These are phyloP conservation scores for Neonothopanus nambi DNA, from an alignment of 1,284 basidiomycete species.

Conservation along the genomic window DNA sequence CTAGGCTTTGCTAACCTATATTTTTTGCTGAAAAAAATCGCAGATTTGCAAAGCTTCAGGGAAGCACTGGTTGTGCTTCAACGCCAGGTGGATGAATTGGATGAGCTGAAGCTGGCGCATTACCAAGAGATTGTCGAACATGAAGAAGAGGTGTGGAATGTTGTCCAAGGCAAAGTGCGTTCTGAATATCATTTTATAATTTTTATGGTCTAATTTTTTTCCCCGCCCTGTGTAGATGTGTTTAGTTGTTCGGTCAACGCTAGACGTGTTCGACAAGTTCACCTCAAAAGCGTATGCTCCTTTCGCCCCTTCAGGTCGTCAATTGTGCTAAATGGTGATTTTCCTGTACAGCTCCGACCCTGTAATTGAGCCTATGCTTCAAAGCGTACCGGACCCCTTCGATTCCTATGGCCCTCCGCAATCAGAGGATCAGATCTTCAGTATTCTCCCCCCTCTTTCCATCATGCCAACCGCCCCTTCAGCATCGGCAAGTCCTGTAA, in stretches of 20 bases:
- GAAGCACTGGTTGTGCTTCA: conserved; percentile 84
- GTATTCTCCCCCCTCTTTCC: conserved; percentile 82
- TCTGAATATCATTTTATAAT: neutral
- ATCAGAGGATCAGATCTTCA: conserved; percentile 90
- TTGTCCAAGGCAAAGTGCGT: conserved; percentile 77
- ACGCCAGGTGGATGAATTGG: conserved; percentile 85
- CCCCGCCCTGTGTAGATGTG: conserved; percentile 50
- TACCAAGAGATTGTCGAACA: conserved; percentile 89
- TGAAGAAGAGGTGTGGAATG: conserved; percentile 93
- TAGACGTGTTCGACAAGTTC: conserved; percentile 82
- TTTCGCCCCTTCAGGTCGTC: conserved; percentile 13
- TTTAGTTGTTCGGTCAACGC: conserved; percentile 74
- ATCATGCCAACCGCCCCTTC: conserved; percentile 65
- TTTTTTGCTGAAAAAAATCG: neutral
- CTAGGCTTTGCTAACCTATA: conserved; percentile 7
- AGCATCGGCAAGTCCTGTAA: conserved; percentile 46
- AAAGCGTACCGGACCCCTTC: conserved; percentile 90
- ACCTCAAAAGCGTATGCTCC: conserved; percentile 82
- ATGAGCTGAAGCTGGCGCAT: conserved; percentile 77
- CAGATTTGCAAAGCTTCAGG: conserved; percentile 85
- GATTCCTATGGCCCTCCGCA: conserved; percentile 89
- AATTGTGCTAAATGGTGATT: conserved; percentile 17
- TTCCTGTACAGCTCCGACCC: conserved; percentile 72
- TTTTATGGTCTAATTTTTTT: neutral
- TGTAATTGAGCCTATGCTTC: conserved; percentile 87